Percentiles rank a stretch among this genome's conserved stretches.
These are phyloP conservation scores for Aspergillus carbonarius DNA, from an alignment of 2,329 filamentous ascomycete species.

Conservation along the genomic window DNA sequence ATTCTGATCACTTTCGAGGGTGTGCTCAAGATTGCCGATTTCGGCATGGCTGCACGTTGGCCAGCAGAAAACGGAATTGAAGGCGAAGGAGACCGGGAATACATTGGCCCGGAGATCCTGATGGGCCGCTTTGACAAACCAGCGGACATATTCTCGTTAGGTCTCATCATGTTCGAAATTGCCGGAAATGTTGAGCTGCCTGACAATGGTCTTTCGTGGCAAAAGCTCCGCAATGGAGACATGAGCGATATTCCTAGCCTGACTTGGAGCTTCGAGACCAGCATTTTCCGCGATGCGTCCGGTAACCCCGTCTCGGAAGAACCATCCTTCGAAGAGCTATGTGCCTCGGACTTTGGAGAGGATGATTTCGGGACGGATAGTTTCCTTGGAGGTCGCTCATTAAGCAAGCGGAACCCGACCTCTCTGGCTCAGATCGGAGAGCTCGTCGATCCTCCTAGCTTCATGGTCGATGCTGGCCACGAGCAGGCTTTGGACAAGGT, in stretches of 20 bases:
- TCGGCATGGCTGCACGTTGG: slow-evolving; percentile 73
- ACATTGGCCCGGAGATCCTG: slow-evolving; percentile 91
- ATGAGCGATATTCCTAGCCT: slow-evolving; percentile 85
- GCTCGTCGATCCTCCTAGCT: slow-evolving; percentile 70
- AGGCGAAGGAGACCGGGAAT: slow-evolving; percentile 91
- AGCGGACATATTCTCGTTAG: slow-evolving; percentile 89
- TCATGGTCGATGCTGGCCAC: slow-evolving; percentile 79
- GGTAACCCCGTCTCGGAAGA: slow-evolving; percentile 62
- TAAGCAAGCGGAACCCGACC: slow-evolving; percentile 25
- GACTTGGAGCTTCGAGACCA: slow-evolving; percentile 72
- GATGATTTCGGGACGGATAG: slow-evolving; percentile 44
- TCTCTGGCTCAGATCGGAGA: slow-evolving; percentile 53
- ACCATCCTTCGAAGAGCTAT: slow-evolving; percentile 45
- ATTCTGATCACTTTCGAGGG: slow-evolving; percentile 66
- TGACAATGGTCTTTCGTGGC: slow-evolving; percentile 89
- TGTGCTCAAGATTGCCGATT: slow-evolving; percentile 65
- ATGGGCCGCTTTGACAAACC: slow-evolving; percentile 84
- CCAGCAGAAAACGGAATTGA: slow-evolving; percentile 75
- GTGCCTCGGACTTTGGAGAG: slow-evolving; percentile 44
- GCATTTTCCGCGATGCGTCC: slow-evolving; percentile 70
- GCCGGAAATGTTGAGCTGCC: slow-evolving; percentile 91
- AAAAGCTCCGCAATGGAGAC: slow-evolving; percentile 83
- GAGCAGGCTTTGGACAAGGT: slow-evolving; percentile 76
- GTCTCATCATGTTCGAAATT: slow-evolving; percentile 91
- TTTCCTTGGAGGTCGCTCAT: slow-evolving; percentile 30